Evolutionary conservation across 2,329 filamentous ascomycete species (phyloP).

Genomic region (Ceratocystis destructans): DNA sequence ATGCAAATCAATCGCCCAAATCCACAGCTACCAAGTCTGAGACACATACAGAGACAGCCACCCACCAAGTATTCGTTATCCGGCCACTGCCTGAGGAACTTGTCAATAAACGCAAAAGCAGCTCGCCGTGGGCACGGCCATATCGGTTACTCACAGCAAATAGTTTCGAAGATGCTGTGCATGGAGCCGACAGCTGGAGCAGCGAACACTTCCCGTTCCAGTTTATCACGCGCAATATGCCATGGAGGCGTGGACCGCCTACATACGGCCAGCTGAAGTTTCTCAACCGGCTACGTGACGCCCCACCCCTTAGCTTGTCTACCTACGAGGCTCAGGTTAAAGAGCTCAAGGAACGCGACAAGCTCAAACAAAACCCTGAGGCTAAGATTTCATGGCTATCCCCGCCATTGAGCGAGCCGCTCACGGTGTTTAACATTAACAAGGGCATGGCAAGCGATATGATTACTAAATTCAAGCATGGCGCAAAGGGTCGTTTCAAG

Average conservation of each 20-base stretch:
- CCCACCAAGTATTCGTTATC: neutral
- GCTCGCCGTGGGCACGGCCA: conserved; percentile 37
- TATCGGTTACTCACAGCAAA: conserved; percentile 50
- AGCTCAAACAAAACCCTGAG: too few relatives aligned
- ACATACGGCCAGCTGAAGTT: conserved; percentile 52
- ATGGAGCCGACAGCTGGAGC: conserved; percentile 74
- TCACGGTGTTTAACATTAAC: conserved; percentile 46
- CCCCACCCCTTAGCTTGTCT: conserved; percentile 23
- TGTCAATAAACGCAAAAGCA: neutral
- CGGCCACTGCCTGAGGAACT: neutral
- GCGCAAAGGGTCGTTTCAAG: conserved; percentile 52
- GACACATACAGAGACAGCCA: neutral
- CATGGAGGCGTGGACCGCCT: conserved; percentile 58
- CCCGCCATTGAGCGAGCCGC: conserved; percentile 27
- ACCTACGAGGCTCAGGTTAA: conserved; percentile 32
- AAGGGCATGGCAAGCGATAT: conserved; percentile 77
- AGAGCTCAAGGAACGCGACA: conserved; percentile 28
- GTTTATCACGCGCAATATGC: conserved; percentile 51
- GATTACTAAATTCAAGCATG: conserved; percentile 84
- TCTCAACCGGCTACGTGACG: conserved; percentile 50
- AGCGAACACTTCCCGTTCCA: conserved; percentile 46
- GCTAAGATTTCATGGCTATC: neutral
- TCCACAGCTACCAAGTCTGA: neutral
- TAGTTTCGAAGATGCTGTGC: conserved; percentile 62
- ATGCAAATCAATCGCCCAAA: conserved; percentile 33